Conservation (phyloP, 2,329 filamentous ascomycete species). For the Ceratocystis albifundus region DNA sequence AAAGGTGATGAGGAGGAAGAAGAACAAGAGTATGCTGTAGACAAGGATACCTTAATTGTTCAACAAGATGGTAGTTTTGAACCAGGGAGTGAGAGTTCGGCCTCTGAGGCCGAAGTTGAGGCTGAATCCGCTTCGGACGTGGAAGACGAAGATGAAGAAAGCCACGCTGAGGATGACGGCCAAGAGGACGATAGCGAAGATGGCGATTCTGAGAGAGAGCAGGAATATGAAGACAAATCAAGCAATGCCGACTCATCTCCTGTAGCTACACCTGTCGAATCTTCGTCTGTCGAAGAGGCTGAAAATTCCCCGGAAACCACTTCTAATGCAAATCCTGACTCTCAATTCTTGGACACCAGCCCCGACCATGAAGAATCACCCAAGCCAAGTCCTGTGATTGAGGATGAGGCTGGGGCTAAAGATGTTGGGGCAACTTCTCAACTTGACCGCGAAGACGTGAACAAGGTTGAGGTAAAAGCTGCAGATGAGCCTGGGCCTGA, state of each 20-base stretch:
- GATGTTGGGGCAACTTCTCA: neutral
- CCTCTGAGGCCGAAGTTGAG: neutral
- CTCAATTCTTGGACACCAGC: neutral
- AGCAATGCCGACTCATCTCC: neutral
- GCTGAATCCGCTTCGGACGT: neutral
- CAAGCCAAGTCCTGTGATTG: neutral
- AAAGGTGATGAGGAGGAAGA: slow-evolving; percentile 13
- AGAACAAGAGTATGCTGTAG: slow-evolving; percentile 9
- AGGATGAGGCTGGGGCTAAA: neutral
- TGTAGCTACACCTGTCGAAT: neutral
- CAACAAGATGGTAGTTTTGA: slow-evolving; percentile 7
- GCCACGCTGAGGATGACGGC: neutral
- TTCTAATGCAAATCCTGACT: neutral
- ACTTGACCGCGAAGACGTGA: neutral
- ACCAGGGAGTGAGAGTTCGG: neutral
- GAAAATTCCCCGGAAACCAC: neutral
- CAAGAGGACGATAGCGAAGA: neutral
- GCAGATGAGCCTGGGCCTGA: neutral
- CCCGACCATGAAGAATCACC: neutral
- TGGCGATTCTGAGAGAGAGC: neutral
- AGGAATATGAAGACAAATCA: neutral
- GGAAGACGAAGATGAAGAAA: neutral
- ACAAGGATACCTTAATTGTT: slow-evolving; percentile 17
- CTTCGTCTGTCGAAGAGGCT: neutral
- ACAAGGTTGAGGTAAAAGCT: neutral